Conservation (phyloP, 2,329 filamentous ascomycete genomes). For the Mariannaea sp. region DNA sequence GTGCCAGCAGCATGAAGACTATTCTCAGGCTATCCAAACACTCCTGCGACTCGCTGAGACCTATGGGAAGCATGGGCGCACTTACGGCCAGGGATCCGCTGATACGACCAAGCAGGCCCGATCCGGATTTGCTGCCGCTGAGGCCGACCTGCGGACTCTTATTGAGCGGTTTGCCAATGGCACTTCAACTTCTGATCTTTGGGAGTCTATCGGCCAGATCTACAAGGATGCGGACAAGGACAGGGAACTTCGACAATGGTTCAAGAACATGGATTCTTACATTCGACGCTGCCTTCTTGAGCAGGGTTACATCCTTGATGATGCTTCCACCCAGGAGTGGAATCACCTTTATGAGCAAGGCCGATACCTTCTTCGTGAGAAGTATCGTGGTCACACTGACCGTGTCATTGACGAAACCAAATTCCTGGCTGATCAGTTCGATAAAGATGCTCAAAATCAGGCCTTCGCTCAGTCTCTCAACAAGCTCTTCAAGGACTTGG, state of each 20-base stretch:
- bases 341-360: slow-evolving; percentile 84
- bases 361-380: slow-evolving; percentile 82
- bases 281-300: slow-evolving; percentile 83
- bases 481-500: slow-evolving; percentile 87
- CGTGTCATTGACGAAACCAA: slow-evolving; percentile 87
- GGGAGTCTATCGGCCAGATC: slow-evolving; percentile 81
- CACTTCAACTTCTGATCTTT: slow-evolving; percentile 85
- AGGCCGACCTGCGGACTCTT: slow-evolving; percentile 77
- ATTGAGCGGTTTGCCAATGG: slow-evolving; percentile 96
- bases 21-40: slow-evolving; percentile 88
- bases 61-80: slow-evolving; percentile 77
- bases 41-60: slow-evolving; percentile 82
- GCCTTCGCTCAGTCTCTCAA: slow-evolving; percentile 75
- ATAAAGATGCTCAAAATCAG: slow-evolving; percentile 85
- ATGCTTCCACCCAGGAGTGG: slow-evolving; percentile 80
- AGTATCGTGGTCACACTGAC: slow-evolving; percentile 85
- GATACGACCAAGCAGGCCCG: slow-evolving; percentile 76
- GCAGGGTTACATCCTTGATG: slow-evolving; percentile 88
- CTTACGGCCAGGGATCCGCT: slow-evolving; percentile 65
- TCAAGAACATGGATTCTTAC: slow-evolving; percentile 76
- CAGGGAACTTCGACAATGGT: slow-evolving; percentile 86
- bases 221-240: slow-evolving; percentile 88
- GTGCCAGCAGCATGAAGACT: slow-evolving; percentile 93
- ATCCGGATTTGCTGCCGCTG: slow-evolving; percentile 69
- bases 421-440: slow-evolving; percentile 87